Evolutionary conservation across 2,329 filamentous ascomycete species (phyloP).

Genomic region (Claviceps sp.): DNA sequence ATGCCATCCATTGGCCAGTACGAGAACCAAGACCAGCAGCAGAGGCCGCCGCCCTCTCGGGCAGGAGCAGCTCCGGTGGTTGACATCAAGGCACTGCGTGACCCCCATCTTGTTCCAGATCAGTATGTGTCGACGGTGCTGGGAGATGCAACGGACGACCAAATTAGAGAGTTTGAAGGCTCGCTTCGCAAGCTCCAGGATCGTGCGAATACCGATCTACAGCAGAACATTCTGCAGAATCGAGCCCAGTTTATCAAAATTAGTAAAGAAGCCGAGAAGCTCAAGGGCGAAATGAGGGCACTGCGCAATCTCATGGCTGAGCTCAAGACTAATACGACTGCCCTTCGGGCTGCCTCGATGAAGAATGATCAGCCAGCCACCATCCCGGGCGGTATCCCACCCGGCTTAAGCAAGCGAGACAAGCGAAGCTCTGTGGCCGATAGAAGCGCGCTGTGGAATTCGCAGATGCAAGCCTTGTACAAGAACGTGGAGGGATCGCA

Average conservation of each 20-base stretch:
- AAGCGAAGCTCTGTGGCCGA: slow-evolving; percentile 82
- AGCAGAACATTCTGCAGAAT: slow-evolving; percentile 94
- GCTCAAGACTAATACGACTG: slow-evolving; percentile 64
- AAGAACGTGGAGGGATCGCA: slow-evolving; percentile 97
- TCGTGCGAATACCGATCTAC: slow-evolving; percentile 69
- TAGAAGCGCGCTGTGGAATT: slow-evolving; percentile 53
- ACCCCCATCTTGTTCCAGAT: slow-evolving; percentile 67
- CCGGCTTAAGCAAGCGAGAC: slow-evolving; percentile 52
- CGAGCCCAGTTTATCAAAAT: slow-evolving; percentile 98
- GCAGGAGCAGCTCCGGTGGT: slow-evolving; percentile 49
- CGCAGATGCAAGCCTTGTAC: slow-evolving; percentile 66
- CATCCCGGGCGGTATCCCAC: slow-evolving; percentile 36
- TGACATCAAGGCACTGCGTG: slow-evolving; percentile 64
- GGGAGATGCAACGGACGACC: slow-evolving; percentile 73
- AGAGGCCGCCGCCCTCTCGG: slow-evolving; percentile 37
- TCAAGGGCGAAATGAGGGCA: slow-evolving; percentile 90
- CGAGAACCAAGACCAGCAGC: slow-evolving; percentile 33
- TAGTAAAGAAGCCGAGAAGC: slow-evolving; percentile 95
- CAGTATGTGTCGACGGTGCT: slow-evolving; percentile 64
- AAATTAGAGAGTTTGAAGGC: slow-evolving; percentile 71
- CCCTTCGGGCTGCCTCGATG: slow-evolving; percentile 46
- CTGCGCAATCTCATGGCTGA: slow-evolving; percentile 86
- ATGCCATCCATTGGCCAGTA: slow-evolving; percentile 49
- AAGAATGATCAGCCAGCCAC: slow-evolving; percentile 34
- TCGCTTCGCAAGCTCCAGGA: slow-evolving; percentile 64